Base-by-base conservation (phyloP, 768 basidiomycete species). In the Cystofilobasidium macerans region DNA sequence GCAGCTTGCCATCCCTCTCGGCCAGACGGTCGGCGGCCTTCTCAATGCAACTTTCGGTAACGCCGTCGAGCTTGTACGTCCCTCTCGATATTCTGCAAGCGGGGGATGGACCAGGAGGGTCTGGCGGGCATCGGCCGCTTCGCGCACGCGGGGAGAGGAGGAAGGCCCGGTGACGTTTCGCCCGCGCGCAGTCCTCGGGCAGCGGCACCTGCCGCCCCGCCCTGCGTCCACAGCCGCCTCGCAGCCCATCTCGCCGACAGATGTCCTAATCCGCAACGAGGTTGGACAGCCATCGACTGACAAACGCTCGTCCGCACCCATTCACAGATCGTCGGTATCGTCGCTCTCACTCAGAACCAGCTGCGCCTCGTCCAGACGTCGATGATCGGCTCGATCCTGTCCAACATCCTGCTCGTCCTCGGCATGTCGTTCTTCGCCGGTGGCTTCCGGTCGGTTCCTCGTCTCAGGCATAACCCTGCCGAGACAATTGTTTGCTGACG, bases 21-120 rank as follows among this genome's bases (percentile, higher is more conserved):
- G 90, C 6, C 84, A 90, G 71, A 92, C 89, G 0, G 78, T 92
- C 36, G 88, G 48, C 38, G 57, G 65, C 13, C 60, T 67, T 6
- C 54, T 67, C 38, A 67, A 67, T 40, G 65, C 65, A 6, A 68
- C 66, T 38, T 68, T 68, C 28, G 66, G 66, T 20, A 68, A 68
- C 45, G 53, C 61, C 40, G 66, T 68, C 33, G 66, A 68, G 24
- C 45, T 68, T 5, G 45, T 47, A n/a, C 20, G 45, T 47, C 4
- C 9, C 8, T 8, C 16, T 9, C 20, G 11, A 45, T 45, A 20
- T 5, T 5, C 6, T 5, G 5, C 22, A 11, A 5, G 43, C 13
- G 43, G 8, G 6, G 14, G 42, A 7, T 11, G 8, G 4, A 8
- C 14, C 12, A 43, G 8, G 8, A 43, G 56, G 56, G 32, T 9